Base-by-base conservation (phyloP, 139 green algal species). In the Picochlorum sp. region DNA sequence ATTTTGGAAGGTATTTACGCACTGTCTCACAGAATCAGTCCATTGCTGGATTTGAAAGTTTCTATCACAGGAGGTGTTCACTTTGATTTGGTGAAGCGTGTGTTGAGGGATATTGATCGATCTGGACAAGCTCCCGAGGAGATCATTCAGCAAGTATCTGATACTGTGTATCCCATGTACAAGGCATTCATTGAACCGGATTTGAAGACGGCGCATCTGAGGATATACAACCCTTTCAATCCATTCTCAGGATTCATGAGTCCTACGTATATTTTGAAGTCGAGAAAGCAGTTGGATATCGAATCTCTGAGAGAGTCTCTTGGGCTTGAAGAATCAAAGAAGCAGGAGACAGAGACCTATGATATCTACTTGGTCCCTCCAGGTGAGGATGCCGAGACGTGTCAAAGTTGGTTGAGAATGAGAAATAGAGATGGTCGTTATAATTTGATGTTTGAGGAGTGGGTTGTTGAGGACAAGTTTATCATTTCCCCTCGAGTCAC, bases 121-220 rank as follows among this genome's bases (percentile, higher is more conserved):
- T 92, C 77, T 2, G 92, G 87, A 1, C 92, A 96, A 74, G 77
- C 79, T 15, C 86, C 92, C 1, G 87, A 95, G 57, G 86, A 88
- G 38, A 97, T 98, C 76, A 95, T 98, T 50, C 84, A 96, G 66
- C 90, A 97, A 79, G 82, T 95, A 50, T 85, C 81, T 1, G 83
- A 90, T 61, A 95, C 86, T 13, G 91, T 98, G 52, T 98, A 95
- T 71, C 92, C 92, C 20, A 98, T 98, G 91, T 98, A 96, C 83
- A 97, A 97, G 81, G 90, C 85, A 4, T 95, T 91, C 82, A 98
- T 98, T 37, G 92, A 98, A 81, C 92, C 92, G 2, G 90, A 96
- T 69, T 80, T 98, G 28, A 78, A 88, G 56, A 86, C 74, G 9
- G 92, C 92, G 3, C 92, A 97, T 77, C 71, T 97, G 37, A 79